Evolutionary conservation across 2,329 filamentous ascomycete genomes (phyloP).

Genomic region (Colletotrichum lini): DNA sequence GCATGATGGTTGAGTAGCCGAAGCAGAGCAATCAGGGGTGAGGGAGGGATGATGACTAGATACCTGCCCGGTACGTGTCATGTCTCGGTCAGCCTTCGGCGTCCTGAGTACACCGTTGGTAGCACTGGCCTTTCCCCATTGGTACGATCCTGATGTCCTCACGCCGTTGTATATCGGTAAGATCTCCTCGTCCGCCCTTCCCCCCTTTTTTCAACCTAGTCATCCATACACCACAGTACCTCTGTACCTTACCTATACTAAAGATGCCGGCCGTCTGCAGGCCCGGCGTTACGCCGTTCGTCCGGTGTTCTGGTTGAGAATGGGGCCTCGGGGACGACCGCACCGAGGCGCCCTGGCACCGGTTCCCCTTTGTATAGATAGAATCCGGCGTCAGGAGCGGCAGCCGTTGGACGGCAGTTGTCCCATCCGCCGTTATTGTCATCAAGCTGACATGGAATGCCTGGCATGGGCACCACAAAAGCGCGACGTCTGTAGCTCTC

Average conservation of each 20-base stretch:
- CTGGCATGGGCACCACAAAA: neutral
- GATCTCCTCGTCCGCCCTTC: conserved; percentile 9
- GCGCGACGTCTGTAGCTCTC: neutral
- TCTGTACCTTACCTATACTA: no score
- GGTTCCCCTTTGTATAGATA: neutral
- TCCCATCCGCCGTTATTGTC: neutral
- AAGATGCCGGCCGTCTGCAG: conserved; percentile 9
- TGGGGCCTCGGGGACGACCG: conserved; percentile 16
- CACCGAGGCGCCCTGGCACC: conserved; percentile 18
- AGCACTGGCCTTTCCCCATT: conserved; percentile 17
- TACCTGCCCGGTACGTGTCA: conserved; percentile 17
- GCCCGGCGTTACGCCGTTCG: conserved; percentile 31
- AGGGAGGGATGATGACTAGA: neutral
- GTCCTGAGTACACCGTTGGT: conserved; percentile 20
- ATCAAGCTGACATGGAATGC: neutral
- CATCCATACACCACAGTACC: no score
- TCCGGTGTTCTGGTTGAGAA: neutral
- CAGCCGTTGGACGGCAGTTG: neutral
- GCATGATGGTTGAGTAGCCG: conserved; percentile 26
- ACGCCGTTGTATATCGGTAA: conserved; percentile 34
- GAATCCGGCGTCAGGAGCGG: neutral
- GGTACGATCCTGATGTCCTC: conserved; percentile 19
- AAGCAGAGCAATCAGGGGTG: conserved; percentile 18
- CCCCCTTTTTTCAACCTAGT: neutral
- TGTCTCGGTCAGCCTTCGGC: conserved; percentile 2